phyloP scores from a whole-genome alignment of 2,329 filamentous ascomycete genomes.

The Pseudogymnoascus sp. region DNA sequence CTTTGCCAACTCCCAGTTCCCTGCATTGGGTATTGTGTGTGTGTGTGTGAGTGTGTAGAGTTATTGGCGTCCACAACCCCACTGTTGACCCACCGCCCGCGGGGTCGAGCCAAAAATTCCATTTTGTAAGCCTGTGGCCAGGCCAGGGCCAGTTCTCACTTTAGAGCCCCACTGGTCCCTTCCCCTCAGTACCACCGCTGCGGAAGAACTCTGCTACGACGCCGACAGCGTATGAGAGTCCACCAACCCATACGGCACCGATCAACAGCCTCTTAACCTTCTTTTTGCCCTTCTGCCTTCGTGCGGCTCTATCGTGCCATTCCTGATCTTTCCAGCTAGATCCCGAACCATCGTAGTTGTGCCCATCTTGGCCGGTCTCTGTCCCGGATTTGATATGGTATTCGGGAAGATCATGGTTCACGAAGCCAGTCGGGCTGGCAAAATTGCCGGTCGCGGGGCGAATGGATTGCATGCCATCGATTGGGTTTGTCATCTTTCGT shows the following conservation, averaged over 20 bases:
- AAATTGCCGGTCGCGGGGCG: constrained; percentile 45
- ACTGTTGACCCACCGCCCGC: not conserved
- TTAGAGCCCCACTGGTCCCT: constrained; percentile 25
- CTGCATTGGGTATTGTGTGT: constrained; percentile 1
- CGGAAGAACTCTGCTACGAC: constrained; percentile 50
- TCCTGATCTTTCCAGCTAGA: constrained; percentile 21
- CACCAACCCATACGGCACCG: constrained; percentile 46
- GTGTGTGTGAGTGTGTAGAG: not conserved
- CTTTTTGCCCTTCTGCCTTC: constrained; percentile 29
- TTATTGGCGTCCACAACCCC: not conserved
- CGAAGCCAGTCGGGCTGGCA: constrained; percentile 56
- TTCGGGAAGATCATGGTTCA: constrained; percentile 46
- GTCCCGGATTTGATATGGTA: constrained; percentile 36
- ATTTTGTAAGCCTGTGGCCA: not conserved
- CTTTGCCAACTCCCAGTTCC: constrained; percentile 2
- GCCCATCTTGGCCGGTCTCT: constrained; percentile 38
- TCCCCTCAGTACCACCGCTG: constrained; percentile 37
- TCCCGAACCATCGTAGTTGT: constrained; percentile 37
- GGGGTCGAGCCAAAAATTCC: not conserved
- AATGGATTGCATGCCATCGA: constrained; percentile 34
- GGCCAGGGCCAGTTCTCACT: not conserved
- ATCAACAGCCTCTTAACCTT: constrained; percentile 41
- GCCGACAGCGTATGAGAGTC: constrained; percentile 48
- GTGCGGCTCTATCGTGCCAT: constrained; percentile 16
- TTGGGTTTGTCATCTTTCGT: constrained; percentile 39